phyloP scores from a whole-genome alignment of 2,329 filamentous ascomycete genomes.

The Salinomyces thailandicus region DNA sequence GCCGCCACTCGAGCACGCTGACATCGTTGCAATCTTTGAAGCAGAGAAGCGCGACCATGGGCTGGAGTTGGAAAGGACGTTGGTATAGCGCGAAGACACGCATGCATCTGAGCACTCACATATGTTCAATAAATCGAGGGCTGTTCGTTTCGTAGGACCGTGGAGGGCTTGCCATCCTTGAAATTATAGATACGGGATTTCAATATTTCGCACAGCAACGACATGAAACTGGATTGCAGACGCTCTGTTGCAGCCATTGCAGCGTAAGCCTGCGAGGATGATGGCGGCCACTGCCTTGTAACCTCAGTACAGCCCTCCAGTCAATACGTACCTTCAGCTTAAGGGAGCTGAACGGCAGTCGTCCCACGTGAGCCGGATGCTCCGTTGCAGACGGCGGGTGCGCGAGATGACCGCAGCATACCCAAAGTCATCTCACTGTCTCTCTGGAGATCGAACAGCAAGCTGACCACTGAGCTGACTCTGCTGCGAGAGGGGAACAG shows the following conservation, averaged over 20 bases:
- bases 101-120: slow-evolving; percentile 12
- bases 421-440: too few relatives aligned
- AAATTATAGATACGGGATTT: too few relatives aligned
- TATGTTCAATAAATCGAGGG: slow-evolving; percentile 19
- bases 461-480: too few relatives aligned
- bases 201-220: too few relatives aligned
- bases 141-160: slow-evolving; percentile 11
- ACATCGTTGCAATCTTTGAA: neutral
- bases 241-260: neutral
- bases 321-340: too few relatives aligned
- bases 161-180: slow-evolving; percentile 11
- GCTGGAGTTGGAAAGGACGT: neutral
- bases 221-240: too few relatives aligned
- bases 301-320: neutral
- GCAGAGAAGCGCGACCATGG: neutral
- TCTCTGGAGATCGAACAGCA: too few relatives aligned
- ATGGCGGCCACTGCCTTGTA: neutral
- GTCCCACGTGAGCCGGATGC: too few relatives aligned
- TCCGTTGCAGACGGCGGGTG: too few relatives aligned
- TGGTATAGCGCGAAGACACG: neutral
- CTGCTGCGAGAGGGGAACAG: neutral
- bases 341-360: too few relatives aligned
- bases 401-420: too few relatives aligned
- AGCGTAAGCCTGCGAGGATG: neutral
- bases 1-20: too few relatives aligned